phyloP scores from a whole-genome alignment of 176 grass and related monocot genomes.

The Chrysopogon serrulatus region DNA sequence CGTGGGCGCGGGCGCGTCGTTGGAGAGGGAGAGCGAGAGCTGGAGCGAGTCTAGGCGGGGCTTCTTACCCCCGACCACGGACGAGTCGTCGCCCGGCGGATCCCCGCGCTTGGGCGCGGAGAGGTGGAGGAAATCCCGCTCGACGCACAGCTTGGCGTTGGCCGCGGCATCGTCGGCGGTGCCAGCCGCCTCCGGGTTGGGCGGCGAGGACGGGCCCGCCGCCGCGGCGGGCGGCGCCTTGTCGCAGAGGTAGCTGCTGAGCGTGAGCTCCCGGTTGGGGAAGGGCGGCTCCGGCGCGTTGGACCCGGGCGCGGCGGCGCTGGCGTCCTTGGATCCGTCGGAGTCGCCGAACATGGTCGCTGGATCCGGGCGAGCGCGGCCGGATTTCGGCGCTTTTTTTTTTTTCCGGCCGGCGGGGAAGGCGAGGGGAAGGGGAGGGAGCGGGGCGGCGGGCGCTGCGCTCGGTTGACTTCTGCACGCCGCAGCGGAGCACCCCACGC shows the following conservation, averaged over 20 bases:
- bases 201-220: conserved; percentile 26
- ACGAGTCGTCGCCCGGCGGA: conserved; percentile 47
- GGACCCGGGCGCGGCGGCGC: conserved; percentile 19
- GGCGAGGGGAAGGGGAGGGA: background rate
- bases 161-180: background rate
- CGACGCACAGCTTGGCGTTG: conserved; percentile 41
- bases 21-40: conserved; percentile 82
- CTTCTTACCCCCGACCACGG: conserved; percentile 68
- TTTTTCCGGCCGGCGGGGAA: background rate
- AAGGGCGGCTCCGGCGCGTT: conserved; percentile 23
- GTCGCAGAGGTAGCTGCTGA: conserved; percentile 75
- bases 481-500: background rate
- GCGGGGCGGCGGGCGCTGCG: background rate
- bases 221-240: conserved; percentile 21
- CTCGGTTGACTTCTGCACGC: conserved; percentile 33
- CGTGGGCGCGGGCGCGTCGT: conserved; percentile 12
- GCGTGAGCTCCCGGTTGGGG: conserved; percentile 63
- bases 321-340: conserved; percentile 59
- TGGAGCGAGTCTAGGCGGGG: conserved; percentile 61
- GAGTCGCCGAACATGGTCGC: conserved; percentile 49
- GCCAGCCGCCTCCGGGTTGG: background rate
- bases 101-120: conserved; percentile 66
- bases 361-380: background rate
- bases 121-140: conserved; percentile 71
- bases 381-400: background rate